phyloP scores from a whole-genome alignment of 2,329 filamentous ascomycete genomes.

The Alternaria sp. region DNA sequence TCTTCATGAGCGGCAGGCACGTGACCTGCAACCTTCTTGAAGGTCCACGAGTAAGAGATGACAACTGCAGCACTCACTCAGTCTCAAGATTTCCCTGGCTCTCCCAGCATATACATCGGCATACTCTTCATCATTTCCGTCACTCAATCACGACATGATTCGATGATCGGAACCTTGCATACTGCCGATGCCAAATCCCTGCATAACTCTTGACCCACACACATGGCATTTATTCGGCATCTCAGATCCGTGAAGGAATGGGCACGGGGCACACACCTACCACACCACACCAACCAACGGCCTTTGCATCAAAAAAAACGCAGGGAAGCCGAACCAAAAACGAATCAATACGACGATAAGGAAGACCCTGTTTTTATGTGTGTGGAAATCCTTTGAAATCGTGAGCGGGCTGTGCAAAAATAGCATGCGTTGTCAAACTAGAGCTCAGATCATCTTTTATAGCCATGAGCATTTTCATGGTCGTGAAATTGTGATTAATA shows the following conservation, averaged over 20 bases:
- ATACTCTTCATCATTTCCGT: not conserved
- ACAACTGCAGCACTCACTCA: not conserved
- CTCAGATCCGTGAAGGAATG: slow-evolving; percentile 14
- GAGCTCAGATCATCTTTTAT: not conserved
- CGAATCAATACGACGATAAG: slow-evolving; percentile 6
- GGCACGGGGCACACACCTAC: slow-evolving; percentile 6
- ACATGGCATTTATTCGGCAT: slow-evolving; percentile 21
- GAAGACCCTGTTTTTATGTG: slow-evolving; percentile 5
- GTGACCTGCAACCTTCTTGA: not conserved
- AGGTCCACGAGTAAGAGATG: slow-evolving; percentile 2
- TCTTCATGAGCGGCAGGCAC: not conserved
- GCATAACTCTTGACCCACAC: slow-evolving; percentile 13
- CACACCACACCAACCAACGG: slow-evolving; percentile 11
- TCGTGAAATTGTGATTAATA: not conserved
- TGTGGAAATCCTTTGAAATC: not conserved
- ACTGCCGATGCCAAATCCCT: slow-evolving; percentile 9
- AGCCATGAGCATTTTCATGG: not conserved
- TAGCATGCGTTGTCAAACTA: slow-evolving; percentile 8
- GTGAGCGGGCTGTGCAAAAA: slow-evolving; percentile 6
- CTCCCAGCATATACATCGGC: not conserved
- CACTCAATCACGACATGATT: not conserved
- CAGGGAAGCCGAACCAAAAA: slow-evolving; percentile 7
- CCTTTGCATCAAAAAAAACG: slow-evolving; percentile 6
- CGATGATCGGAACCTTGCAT: not conserved
- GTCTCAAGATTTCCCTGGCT: slow-evolving; percentile 3